phyloP scores from a whole-genome alignment of 306 rosid genomes.

The Lagenaria siceraria region DNA sequence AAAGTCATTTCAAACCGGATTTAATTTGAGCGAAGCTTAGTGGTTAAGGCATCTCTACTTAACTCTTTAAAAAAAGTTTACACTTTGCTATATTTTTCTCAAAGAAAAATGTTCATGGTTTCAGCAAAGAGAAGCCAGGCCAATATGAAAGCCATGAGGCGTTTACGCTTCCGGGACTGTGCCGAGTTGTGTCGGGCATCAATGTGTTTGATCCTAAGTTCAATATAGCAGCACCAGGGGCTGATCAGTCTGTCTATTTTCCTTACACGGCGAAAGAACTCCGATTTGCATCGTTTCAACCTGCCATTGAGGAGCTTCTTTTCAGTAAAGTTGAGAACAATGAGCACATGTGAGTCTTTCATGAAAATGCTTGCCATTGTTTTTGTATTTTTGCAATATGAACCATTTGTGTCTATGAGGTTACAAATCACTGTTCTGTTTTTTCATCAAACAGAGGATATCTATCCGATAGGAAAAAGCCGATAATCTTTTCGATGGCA shows the following conservation, averaged over 20 bases:
- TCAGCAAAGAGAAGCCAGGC: constrained; percentile 89
- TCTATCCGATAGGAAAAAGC: constrained; percentile 57
- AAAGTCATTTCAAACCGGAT: no score
- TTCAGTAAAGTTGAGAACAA: constrained; percentile 43
- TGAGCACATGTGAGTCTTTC: constrained; percentile 55
- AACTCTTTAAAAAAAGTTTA: neutral
- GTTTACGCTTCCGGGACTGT: constrained; percentile 85
- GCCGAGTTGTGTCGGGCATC: constrained; percentile 90
- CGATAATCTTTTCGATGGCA: constrained; percentile 87
- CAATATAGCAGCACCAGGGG: constrained; percentile 91
- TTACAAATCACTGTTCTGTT: neutral
- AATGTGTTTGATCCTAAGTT: constrained; percentile 84
- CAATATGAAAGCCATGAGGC: constrained; percentile 85
- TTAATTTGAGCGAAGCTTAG: neutral
- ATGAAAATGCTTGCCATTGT: neutral
- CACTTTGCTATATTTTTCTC: neutral
- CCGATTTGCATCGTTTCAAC: constrained; percentile 42
- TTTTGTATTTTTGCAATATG: neutral
- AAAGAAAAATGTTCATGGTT: constrained; percentile 5
- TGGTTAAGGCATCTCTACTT: neutral
- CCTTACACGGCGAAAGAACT: constrained; percentile 42
- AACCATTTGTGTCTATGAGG: neutral
- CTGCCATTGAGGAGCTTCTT: constrained; percentile 72
- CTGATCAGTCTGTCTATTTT: constrained; percentile 69
- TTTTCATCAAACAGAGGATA: constrained; percentile 41